A percentile compares a stretch with the other conserved stretches of the same genome.
Conservation (phyloP, 2,329 filamentous ascomycete species). For the Raffaelea albimanens region DNA sequence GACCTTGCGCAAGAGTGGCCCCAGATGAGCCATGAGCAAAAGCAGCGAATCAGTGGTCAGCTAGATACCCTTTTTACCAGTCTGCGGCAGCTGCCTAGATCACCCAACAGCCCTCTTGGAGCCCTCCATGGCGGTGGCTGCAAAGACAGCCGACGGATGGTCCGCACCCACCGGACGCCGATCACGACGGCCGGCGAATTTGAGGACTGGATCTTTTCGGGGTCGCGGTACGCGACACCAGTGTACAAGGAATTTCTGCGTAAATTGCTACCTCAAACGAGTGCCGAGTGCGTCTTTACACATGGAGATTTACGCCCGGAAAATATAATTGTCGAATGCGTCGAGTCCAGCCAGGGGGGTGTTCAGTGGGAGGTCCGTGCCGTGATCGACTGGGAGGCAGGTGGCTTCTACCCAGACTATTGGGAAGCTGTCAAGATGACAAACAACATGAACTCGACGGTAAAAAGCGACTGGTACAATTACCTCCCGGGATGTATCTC, state of each 20-base stretch:
- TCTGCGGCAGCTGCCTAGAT: background rate
- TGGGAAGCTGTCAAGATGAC: background rate
- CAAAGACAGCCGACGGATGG: background rate
- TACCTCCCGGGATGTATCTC: background rate
- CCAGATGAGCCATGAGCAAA: background rate
- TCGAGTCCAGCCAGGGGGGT: background rate
- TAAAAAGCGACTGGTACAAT: background rate
- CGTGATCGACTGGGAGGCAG: background rate
- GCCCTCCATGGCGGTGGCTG: background rate
- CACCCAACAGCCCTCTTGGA: background rate
- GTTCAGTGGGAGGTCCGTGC: background rate
- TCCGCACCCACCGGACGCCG: background rate
- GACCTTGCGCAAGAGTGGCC: background rate
- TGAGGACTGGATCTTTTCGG: constrained; percentile 1
- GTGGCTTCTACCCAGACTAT: background rate
- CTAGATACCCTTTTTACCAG: background rate
- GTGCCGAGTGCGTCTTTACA: background rate
- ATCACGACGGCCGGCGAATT: background rate
- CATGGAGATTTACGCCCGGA: background rate
- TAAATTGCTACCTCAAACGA: background rate
- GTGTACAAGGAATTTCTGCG: background rate
- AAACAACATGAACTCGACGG: background rate
- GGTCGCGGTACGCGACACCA: background rate
- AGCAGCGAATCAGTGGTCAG: background rate
- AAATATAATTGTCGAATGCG: background rate